Base-by-base conservation (phyloP, 306 rosid species). In the Ammopiptanthus mongolicus region DNA sequence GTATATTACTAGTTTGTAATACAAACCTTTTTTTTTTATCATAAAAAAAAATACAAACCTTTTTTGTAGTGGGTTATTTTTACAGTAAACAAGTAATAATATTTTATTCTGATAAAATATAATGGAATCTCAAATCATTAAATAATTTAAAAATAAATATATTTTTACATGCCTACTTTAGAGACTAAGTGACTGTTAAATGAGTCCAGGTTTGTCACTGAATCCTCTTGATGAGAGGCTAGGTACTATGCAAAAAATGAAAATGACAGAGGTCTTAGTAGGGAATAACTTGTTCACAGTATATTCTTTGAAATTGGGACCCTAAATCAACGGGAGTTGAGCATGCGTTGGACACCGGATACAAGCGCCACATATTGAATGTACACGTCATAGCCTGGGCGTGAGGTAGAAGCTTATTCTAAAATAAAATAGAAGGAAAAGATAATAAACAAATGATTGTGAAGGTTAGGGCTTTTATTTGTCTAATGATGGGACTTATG, bases 401-500 rank as follows among this genome's bases (percentile, higher is more conserved):
- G 78, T 88, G 89, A 87, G 79, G 88, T 78, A 71, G 76, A 80
- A 87, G 78, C 79, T 85, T 77, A 80, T 87, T 73, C 78, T 59
- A 65, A 72, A 82, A 44, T 73, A 63, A 64, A 74, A 84, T 8
- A 8, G 3, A 56, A 22, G 52, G 61, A 71, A 84, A 77, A 59
- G 80, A 81, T 76, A 60, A 85, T 11, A 25, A 1, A 72, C 73
- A 76, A 84, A 81, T 86, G 90, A 85, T 86, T 85, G 81, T 56
- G 77, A 86, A 79, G 86, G 89, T 87, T 90, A 77, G 88, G 93
- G 90, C 80, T 91, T 68, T 80, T n/a, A n/a, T n/a, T n/a, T 84
- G 74, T 78, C 84, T 58, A 69, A 69, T 63, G 80, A 88, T 77
- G 82, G 82, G 86, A 84, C 59, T 84, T 88, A 88, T 77, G 86